Percentiles rank a stretch among this genome's conserved stretches.
phyloP scores from a whole-genome alignment of 805 yeast genomes.

The Metschnikowia koreensis region DNA sequence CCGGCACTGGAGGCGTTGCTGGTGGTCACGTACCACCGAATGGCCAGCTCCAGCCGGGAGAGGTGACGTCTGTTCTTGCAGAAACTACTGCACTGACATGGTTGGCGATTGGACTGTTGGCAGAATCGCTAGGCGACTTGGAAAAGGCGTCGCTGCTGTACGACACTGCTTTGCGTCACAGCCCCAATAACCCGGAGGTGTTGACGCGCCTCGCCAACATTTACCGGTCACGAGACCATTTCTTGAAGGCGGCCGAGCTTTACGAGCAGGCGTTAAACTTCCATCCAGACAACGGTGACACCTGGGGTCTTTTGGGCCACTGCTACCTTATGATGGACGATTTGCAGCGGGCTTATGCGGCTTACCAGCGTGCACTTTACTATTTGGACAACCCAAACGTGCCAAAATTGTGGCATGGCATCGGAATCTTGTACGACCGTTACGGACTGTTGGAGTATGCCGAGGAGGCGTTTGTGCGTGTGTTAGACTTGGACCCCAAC shows the following conservation, averaged over 20 bases:
- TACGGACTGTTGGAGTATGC: constrained; percentile 97
- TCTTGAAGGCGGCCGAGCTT: constrained; percentile 90
- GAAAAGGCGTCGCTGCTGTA: constrained; percentile 88
- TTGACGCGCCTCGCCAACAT: constrained; percentile 83
- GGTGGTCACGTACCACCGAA: constrained; percentile 7
- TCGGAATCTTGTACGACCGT: constrained; percentile 92
- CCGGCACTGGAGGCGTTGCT: constrained; percentile 12
- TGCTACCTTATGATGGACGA: constrained; percentile 97
- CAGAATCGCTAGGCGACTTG: constrained; percentile 84
- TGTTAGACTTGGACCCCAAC: constrained; percentile 90
- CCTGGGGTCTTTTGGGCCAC: constrained; percentile 96
- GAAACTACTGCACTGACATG: constrained; percentile 78
- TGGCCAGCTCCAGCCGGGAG: constrained; percentile 10
- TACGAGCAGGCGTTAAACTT: constrained; percentile 83
- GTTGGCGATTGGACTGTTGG: constrained; percentile 85
- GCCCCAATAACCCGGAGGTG: constrained; percentile 83
- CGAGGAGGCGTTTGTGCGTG: constrained; percentile 97
- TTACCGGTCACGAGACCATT: constrained; percentile 85
- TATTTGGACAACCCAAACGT: constrained; percentile 91
- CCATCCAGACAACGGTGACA: constrained; percentile 87
- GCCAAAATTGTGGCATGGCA: constrained; percentile 98
- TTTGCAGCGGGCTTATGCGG: constrained; percentile 89
- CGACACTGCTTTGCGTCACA: constrained; percentile 81
- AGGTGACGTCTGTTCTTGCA: constrained; percentile 18
- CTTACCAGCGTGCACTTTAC: constrained; percentile 93